Base-by-base conservation (phyloP, 2,329 filamentous ascomycete genomes). In the Microdochium paspali region DNA sequence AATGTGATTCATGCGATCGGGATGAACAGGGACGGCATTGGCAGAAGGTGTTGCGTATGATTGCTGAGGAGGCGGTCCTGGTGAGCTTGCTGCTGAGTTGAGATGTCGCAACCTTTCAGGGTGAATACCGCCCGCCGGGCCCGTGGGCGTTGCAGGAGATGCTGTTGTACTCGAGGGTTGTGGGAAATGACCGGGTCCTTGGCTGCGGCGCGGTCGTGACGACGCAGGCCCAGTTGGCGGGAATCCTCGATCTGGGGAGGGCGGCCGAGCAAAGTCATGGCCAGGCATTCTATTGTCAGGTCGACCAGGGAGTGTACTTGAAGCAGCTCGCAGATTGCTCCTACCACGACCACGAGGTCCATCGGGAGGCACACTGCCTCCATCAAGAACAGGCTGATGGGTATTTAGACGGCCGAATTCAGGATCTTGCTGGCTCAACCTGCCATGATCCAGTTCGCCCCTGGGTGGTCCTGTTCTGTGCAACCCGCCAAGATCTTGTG, bases 351-450 rank as follows among this genome's bases (percentile, higher is more conserved):
- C 74, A 45, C 73, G 71, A 15, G 79, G 78, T 2, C 77, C 80
- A n/a, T 74, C 73, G 3, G 79, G 79, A 5, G 18, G 35, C 18
- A 18, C 18, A 18, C 10, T 20, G 12, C 18, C 23, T 18, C n/a
- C 9, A 18, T 40, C 35, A 7, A 40, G 6, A 6, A 20, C 35
- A 20, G 35, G 9, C 10, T n/a, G 35, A 21, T 40, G 20, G 35
- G 4, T 65, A 51, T 79, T 82, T 44, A 84, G 67, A 2, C 80
- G 76, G 24, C 80, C 80, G 54, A 83, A 83, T 48, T 77, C 80
- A 15, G 77, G 75, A 58, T 84, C 80, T 53, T 80, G 74, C 50
- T 77, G 73, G 47, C 66, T 68, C 20, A 72, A 54, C 51, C 73
- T 67, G 31, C 70, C 68, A 53, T 77, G 72, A 43, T 80, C 76